These are phyloP conservation scores for Malus sieversii DNA, from an alignment of 306 rosid genomes.

Conservation along the genomic window DNA sequence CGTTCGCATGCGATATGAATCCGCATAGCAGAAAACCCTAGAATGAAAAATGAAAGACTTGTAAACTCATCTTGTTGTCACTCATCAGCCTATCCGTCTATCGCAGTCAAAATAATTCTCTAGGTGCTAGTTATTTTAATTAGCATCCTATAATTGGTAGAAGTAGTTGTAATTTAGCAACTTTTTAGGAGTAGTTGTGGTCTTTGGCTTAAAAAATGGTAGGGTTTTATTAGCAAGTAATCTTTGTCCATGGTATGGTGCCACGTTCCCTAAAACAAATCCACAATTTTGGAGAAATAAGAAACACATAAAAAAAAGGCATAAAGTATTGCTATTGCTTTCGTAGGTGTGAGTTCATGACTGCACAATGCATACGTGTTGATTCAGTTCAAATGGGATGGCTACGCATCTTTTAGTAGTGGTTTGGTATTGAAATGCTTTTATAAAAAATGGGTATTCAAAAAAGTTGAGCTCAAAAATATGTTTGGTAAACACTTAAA, in stretches of 20 bases:
- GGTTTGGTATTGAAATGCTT: too few relatives aligned
- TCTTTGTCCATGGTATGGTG: background rate
- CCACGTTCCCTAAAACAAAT: background rate
- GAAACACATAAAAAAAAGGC: background rate
- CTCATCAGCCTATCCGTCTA: background rate
- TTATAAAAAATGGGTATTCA: too few relatives aligned
- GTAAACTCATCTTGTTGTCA: background rate
- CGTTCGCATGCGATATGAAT: accelerated
- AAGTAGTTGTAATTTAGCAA: background rate
- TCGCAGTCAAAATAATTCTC: background rate
- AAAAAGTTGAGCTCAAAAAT: too few relatives aligned
- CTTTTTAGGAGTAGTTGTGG: background rate
- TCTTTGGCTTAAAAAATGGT: background rate
- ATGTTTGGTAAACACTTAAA: too few relatives aligned
- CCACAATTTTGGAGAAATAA: background rate
- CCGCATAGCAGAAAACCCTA: background rate
- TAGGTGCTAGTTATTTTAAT: background rate
- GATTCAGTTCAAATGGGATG: background rate
- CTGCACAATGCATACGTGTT: background rate
- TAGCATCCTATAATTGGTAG: background rate
- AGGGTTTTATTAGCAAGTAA: background rate
- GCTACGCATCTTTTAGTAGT: background rate
- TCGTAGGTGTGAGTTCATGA: background rate
- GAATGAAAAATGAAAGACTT: background rate
- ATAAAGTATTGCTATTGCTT: background rate